Percentiles rank a stretch among this genome's conserved stretches.
phyloP scores from a whole-genome alignment of 176 grass and related monocot genomes.

The Otatea glauca region DNA sequence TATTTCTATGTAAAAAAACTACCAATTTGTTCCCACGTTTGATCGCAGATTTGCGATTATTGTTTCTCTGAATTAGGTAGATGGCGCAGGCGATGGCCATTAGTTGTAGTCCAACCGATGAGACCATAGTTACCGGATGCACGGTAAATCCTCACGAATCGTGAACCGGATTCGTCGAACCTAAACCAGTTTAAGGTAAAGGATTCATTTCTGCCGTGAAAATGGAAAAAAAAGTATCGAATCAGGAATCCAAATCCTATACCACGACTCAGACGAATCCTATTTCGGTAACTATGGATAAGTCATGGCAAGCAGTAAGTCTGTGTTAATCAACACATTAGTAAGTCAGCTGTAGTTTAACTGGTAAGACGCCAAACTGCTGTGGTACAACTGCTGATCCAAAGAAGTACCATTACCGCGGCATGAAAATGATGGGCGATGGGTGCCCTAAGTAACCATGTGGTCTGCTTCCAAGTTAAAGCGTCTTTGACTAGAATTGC shows the following conservation, averaged over 20 bases:
- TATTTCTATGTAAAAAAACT: too few relatives aligned
- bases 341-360: neutral
- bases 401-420: conserved; percentile 16
- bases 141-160: too few relatives aligned
- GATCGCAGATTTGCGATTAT: neutral
- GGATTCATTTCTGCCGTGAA: too few relatives aligned
- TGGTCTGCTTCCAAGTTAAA: conserved; percentile 42
- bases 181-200: too few relatives aligned
- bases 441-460: neutral
- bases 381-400: neutral
- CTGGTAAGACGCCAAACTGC: neutral
- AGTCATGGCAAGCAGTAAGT: neutral
- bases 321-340: neutral
- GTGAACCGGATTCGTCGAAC: too few relatives aligned
- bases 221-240: too few relatives aligned
- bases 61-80: neutral
- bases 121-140: too few relatives aligned
- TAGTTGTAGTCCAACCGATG: neutral
- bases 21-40: neutral
- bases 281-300: too few relatives aligned
- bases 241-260: too few relatives aligned
- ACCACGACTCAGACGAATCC: too few relatives aligned
- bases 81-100: too few relatives aligned
- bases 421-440: conserved; percentile 33
- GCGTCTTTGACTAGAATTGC: conserved; percentile 51